These are phyloP conservation scores for Penicillium sp. DNA, from an alignment of 2,329 filamentous ascomycete genomes.

Conservation along the genomic window DNA sequence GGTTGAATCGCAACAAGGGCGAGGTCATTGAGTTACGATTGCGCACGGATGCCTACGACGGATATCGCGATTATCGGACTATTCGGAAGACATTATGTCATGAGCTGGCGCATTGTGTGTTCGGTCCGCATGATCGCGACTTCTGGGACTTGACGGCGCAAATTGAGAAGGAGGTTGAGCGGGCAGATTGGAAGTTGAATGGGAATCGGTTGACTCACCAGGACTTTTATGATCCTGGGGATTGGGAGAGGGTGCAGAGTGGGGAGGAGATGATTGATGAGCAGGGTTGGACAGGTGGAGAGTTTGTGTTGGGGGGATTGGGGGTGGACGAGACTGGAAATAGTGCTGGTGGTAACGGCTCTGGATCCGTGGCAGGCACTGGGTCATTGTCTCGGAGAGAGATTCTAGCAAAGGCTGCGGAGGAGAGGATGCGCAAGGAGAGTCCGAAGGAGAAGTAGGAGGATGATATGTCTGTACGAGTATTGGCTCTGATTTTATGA, in stretches of 20 bases:
- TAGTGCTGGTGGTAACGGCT: conserved; percentile 39
- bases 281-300: conserved; percentile 77
- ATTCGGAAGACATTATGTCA: conserved; percentile 93
- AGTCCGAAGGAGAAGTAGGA: conserved; percentile 45
- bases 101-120: conserved; percentile 91
- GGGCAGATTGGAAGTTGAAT: conserved; percentile 74
- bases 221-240: conserved; percentile 63
- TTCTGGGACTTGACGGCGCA: conserved; percentile 89
- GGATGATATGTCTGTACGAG: conserved; percentile 15
- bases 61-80: conserved; percentile 88
- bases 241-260: conserved; percentile 53
- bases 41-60: conserved; percentile 91
- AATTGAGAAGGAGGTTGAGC: conserved; percentile 85
- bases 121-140: conserved; percentile 76
- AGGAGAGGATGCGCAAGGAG: conserved; percentile 64
- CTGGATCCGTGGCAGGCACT: conserved; percentile 19
- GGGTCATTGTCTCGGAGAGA: conserved; percentile 63
- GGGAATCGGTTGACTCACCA: conserved; percentile 65
- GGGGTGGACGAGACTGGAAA: conserved; percentile 49
- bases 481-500: not conserved
- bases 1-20: conserved; percentile 83
- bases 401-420: conserved; percentile 72
- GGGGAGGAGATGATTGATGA: conserved; percentile 66
- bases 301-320: conserved; percentile 70
- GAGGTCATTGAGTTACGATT: conserved; percentile 89